Base-by-base conservation (phyloP, 2,329 filamentous ascomycete genomes). In the Dryadomyces quercivorus region DNA sequence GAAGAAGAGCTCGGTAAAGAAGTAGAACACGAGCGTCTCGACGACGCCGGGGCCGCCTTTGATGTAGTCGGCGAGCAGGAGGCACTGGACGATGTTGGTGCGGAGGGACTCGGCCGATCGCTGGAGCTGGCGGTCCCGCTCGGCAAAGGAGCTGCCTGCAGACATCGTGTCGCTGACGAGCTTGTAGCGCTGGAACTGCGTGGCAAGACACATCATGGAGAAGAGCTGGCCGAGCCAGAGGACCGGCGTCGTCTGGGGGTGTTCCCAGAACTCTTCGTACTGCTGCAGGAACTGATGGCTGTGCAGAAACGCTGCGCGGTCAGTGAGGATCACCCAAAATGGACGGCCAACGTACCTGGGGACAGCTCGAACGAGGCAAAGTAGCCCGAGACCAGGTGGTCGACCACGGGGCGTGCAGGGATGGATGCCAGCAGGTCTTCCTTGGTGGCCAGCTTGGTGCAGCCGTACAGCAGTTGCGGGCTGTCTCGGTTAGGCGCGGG, bases 171-270 rank as follows among this genome's bases (percentile, higher is more conserved):
- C 51, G 36, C 9, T 51, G 54, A 43, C 50, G 18, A 51, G 36
- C 18, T 51, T 51, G 38, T 51, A 51, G 18, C 50, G 50, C 38
- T 44, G 50, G 50, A 51, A 51, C 38, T 51, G 50, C 5, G 49
- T 50, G 9, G 67, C 63, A 5, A 69, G 56, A 56, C 64, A 65
- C 21, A 71, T 51, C 3, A 72, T 67, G 3, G 64, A 62, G 56
- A 67, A 71, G 5, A 71, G 58, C 1, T 70, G 62, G 4, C 66
- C 67, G 3, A 70, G 61, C 69, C 69, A 72, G 56, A 71, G 67
- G 2, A 61, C 60, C 0, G 68, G 63, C 10, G 64, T 62, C 1
- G 60, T 58, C 3, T 59, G 52, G 2, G 67, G 68, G 16, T 64
- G 59, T 22, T 61, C 57, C 69, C 69, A 72, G 58, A 70, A 71